Conservation (phyloP, 306 rosid species). For the Vigna radiata region DNA sequence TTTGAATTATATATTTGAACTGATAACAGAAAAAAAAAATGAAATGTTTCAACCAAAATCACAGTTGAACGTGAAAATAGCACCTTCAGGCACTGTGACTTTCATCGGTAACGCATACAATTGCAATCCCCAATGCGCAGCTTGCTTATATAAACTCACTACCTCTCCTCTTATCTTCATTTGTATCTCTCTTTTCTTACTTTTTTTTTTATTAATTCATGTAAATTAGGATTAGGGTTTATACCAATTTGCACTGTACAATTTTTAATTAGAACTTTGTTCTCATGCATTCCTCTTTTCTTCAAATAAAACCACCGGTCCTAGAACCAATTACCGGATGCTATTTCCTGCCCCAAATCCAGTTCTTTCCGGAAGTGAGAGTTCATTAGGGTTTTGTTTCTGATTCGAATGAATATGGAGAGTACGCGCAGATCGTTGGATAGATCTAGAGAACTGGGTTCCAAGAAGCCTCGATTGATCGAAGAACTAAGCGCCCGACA, state of each 20-base stretch:
- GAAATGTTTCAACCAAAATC: too few species aligned
- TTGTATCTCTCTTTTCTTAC: background rate
- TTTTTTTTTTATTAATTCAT: background rate
- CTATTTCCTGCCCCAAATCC: conserved; percentile 27
- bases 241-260: conserved; percentile 40
- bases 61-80: too few species aligned
- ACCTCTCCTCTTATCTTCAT: background rate
- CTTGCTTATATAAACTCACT: conserved; percentile 8
- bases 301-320: background rate
- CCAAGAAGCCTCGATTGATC: conserved; percentile 80
- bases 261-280: conserved; percentile 13
- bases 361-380: conserved; percentile 38
- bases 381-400: conserved; percentile 43
- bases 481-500: conserved; percentile 69
- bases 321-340: background rate
- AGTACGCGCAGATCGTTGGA: conserved; percentile 82
- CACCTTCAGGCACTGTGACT: too few species aligned
- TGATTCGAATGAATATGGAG: conserved; percentile 71
- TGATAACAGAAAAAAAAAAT: too few species aligned
- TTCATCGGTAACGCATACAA: background rate
- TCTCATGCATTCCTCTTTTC: background rate
- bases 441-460: conserved; percentile 80
- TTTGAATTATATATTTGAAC: background rate
- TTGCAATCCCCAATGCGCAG: background rate
- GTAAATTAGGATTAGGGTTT: conserved; percentile 52